Evolutionary conservation across 2,329 filamentous ascomycete genomes (phyloP).

Genomic region (Diplodia intermedia): DNA sequence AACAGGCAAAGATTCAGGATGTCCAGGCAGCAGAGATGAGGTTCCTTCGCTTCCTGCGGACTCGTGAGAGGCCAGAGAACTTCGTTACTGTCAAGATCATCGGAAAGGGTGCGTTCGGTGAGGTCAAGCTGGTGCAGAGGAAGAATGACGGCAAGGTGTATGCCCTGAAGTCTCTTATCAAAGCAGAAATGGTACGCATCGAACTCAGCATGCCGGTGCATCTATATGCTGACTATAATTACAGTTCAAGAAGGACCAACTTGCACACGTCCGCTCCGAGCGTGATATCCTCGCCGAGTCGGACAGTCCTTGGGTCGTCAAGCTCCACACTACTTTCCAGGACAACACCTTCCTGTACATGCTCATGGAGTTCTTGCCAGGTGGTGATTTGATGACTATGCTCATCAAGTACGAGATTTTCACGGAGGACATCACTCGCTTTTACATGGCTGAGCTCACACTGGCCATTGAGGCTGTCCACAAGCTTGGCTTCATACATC

Average conservation of each 20-base stretch:
- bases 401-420: conserved; percentile 99
- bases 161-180: conserved; percentile 96
- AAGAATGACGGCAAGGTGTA: conserved; percentile 97
- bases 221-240: not conserved
- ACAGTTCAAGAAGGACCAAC: conserved; percentile 93
- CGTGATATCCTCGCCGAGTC: conserved; percentile 97
- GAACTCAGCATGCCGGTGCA: not conserved
- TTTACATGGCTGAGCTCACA: conserved; percentile 98
- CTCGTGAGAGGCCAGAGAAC: conserved; percentile 91
- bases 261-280: conserved; percentile 96
- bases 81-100: conserved; percentile 98
- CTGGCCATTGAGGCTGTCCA: conserved; percentile 99
- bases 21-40: conserved; percentile 88
- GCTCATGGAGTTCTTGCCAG: conserved; percentile 98
- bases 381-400: conserved; percentile 99
- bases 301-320: conserved; percentile 99
- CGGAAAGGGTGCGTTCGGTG: conserved; percentile 97
- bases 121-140: conserved; percentile 96
- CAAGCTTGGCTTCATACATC: conserved; percentile 96
- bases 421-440: conserved; percentile 96
- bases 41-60: conserved; percentile 91
- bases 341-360: conserved; percentile 96
- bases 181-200: conserved; percentile 81
- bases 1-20: conserved; percentile 83
- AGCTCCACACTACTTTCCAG: conserved; percentile 97